Base-by-base conservation (phyloP, 179 eudicot species). In the Carnegiea gigantea region DNA sequence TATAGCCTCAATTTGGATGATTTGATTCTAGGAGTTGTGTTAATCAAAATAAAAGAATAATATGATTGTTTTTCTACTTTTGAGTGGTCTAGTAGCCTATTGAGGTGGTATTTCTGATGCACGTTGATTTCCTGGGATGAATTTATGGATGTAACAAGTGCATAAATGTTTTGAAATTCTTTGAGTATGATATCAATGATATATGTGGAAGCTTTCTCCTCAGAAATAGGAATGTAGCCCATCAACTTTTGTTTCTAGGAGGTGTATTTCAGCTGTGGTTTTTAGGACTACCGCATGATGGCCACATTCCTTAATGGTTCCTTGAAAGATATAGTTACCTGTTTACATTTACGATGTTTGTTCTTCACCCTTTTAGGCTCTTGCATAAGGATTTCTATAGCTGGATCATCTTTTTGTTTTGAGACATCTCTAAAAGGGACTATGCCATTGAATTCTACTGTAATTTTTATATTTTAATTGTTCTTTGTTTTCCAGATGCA, bases 401-500 rank as follows among this genome's bases (percentile, higher is more conserved):
- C 62, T 15, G n/a, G 62, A 57, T 15, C 62, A 20, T 20, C 8
- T 57, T 57, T 9, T 5, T 62, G 0, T 1, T 62, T n/a, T 1
- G 46, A 13, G 21, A 12, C 67, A 70, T 38, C 14, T 60, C 76
- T 36, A 49, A 33, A 5, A 72, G 64, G 38, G 57, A 57, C 23
- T 57, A 8, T 21, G 4, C 26, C 54, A 26, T 15, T 57, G 62
- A 57, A 57, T 57, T 5, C 0, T 9, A 1, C 14, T 15, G 30
- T 48, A 21, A 17, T 23, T n/a, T 70, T 3, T 60, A 36, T 26
- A 38, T 7, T 33, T 17, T 68, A 5, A 82, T 68, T 18, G 13
- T 33, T 53, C 12, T 80, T 1, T 79, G 46, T 79, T 79, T 81
- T 87, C 85, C 97, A 96, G 99, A 79, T 96, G 98, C 81, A 96